Evolutionary conservation across 2,329 filamentous ascomycete species (phyloP).

Genomic region (Metarhizium anisopliae): DNA sequence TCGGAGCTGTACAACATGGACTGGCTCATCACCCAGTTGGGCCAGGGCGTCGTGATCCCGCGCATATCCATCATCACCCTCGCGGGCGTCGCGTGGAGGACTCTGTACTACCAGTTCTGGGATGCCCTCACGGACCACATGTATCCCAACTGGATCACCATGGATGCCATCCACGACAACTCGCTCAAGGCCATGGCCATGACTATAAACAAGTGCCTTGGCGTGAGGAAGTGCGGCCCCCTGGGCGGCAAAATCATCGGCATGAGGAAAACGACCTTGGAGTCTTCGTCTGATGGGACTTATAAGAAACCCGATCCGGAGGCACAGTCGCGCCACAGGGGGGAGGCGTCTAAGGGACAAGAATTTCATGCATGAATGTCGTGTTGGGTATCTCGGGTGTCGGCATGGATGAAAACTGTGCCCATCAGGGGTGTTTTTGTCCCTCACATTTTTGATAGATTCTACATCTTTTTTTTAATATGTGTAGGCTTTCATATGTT

Average conservation of each 20-base stretch:
- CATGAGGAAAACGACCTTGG: background rate
- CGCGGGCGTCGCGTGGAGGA: conserved; percentile 11
- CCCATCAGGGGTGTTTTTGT: too few relatives aligned
- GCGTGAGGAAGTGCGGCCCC: conserved; percentile 15
- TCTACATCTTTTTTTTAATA: too few relatives aligned
- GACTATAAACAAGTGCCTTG: conserved; percentile 22
- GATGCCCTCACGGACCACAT: conserved; percentile 8
- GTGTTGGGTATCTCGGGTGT: too few relatives aligned
- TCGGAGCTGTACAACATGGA: conserved; percentile 15
- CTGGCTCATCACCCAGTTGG: conserved; percentile 17
- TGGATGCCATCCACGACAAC: conserved; percentile 18
- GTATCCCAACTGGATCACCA: conserved; percentile 25
- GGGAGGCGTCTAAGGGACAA: too few relatives aligned
- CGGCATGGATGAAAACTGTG: too few relatives aligned
- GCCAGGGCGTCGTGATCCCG: conserved; percentile 1
- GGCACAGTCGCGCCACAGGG: too few relatives aligned
- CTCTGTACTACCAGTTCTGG: conserved; percentile 17
- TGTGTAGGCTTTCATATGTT: too few relatives aligned
- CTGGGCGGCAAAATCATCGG: conserved; percentile 12
- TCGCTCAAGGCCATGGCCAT: conserved; percentile 17
- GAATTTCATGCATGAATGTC: too few relatives aligned
- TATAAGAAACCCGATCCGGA: background rate
- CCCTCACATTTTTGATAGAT: too few relatives aligned
- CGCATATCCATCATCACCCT: conserved; percentile 8
- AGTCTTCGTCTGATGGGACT: background rate